These are phyloP conservation scores for Penicillium alfredii DNA, from an alignment of 495 filamentous ascomycete species.

Conservation along the genomic window DNA sequence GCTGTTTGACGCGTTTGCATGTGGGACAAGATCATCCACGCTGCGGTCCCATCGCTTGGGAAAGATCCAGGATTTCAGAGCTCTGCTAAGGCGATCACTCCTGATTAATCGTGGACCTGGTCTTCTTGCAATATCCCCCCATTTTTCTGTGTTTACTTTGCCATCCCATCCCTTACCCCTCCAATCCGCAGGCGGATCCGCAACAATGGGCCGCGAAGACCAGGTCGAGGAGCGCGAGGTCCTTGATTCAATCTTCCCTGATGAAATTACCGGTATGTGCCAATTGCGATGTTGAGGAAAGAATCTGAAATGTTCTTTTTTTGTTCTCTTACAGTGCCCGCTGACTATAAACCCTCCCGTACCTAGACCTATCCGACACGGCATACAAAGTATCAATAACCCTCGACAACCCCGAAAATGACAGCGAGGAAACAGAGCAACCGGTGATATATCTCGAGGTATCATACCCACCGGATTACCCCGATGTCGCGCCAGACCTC, in stretches of 20 bases:
- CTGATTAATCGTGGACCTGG: too few species aligned
- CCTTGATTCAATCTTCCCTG: constrained; percentile 95
- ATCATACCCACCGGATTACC: constrained; percentile 79
- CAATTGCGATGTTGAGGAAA: too few species aligned
- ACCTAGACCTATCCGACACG: constrained; percentile 75
- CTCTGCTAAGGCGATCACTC: too few species aligned
- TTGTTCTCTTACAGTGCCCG: neutral
- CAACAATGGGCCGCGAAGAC: constrained; percentile 85
- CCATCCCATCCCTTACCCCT: constrained; percentile 21
- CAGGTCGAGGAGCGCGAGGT: constrained; percentile 95
- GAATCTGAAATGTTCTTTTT: too few species aligned
- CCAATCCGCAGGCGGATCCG: constrained; percentile 29
- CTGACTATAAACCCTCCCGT: neutral
- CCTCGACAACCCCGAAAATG: constrained; percentile 64
- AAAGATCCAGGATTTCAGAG: neutral
- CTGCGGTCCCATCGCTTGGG: neutral
- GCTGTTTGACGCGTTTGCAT: constrained; percentile 48
- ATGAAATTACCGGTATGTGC: constrained; percentile 82
- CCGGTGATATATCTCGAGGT: constrained; percentile 69
- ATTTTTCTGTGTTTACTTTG: neutral
- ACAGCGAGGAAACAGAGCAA: constrained; percentile 45
- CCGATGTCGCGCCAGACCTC: constrained; percentile 74
- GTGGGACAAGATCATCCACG: constrained; percentile 40
- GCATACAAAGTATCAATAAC: constrained; percentile 78
- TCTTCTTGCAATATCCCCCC: too few species aligned